These are phyloP conservation scores for Fusarium sp. DNA, from an alignment of 2,329 filamentous ascomycete genomes.

Conservation along the genomic window DNA sequence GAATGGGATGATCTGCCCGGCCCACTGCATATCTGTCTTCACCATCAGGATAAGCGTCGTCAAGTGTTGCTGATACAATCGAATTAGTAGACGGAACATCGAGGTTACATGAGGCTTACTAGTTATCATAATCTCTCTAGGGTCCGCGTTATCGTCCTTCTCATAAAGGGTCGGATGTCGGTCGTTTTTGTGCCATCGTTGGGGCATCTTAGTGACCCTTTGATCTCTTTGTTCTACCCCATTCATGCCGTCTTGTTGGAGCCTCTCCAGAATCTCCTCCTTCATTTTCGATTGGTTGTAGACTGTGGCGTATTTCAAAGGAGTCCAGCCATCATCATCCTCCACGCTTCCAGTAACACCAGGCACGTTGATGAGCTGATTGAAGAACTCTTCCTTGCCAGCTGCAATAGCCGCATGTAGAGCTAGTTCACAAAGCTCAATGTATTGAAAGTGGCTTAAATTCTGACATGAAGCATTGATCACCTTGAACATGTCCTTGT, in stretches of 20 bases:
- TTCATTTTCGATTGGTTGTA: not conserved
- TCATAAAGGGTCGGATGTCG: not conserved
- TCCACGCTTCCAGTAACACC: not conserved
- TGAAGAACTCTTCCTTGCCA: not conserved
- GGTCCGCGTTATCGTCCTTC: not conserved
- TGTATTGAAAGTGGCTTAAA: accelerated
- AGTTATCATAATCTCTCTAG: not conserved
- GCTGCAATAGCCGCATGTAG: not conserved
- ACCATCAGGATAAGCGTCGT: not conserved
- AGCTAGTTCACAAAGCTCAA: not conserved
- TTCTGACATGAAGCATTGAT: not conserved
- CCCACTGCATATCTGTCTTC: not conserved
- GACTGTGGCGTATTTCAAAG: not conserved
- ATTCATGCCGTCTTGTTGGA: not conserved
- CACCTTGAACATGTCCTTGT: not conserved
- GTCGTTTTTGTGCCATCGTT: not conserved
- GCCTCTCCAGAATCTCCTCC: not conserved
- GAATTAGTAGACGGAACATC: accelerated
- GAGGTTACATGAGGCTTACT: not conserved
- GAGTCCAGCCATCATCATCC: not conserved
- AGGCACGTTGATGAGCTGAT: not conserved
- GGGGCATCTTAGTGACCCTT: not conserved
- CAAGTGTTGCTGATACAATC: not conserved
- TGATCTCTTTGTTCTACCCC: not conserved
- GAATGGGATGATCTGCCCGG: not conserved